These are phyloP conservation scores for Fusarium sp. DNA, from an alignment of 2,329 filamentous ascomycete genomes.

Conservation along the genomic window DNA sequence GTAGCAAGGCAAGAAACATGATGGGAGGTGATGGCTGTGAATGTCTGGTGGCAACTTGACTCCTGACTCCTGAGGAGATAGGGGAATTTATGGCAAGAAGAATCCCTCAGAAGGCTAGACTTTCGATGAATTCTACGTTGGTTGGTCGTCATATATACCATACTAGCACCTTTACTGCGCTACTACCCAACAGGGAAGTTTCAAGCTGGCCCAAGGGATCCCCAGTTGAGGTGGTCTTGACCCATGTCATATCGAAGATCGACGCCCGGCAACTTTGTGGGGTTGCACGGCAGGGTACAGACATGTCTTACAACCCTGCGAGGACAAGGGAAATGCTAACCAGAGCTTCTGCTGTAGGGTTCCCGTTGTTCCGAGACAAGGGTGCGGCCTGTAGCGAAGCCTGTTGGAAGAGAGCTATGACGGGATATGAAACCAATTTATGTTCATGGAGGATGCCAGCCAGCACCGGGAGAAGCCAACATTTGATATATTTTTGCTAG, in stretches of 20 bases:
- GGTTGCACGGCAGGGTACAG: not conserved
- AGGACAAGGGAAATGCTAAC: not conserved
- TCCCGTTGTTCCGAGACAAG: not conserved
- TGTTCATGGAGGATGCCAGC: not conserved
- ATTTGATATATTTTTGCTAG: not conserved
- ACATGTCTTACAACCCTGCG: not conserved
- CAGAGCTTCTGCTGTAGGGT: not conserved
- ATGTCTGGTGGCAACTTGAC: not conserved
- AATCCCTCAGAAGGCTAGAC: not conserved
- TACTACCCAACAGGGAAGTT: not conserved
- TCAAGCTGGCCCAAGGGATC: not conserved
- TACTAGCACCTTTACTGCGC: not conserved
- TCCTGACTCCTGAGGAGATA: not conserved
- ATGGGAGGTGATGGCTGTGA: not conserved
- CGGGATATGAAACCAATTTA: not conserved
- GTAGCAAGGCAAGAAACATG: not conserved
- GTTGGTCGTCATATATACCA: not conserved
- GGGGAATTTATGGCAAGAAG: not conserved
- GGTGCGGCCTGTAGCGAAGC: not conserved
- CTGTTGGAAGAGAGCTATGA: not conserved
- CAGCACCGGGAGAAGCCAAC: not conserved
- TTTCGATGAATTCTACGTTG: not conserved
- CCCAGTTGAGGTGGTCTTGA: not conserved
- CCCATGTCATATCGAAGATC: not conserved
- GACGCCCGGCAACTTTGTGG: not conserved